Evolutionary conservation across 2,329 filamentous ascomycete species (phyloP).

Genomic region (Fusarium tuaranense): DNA sequence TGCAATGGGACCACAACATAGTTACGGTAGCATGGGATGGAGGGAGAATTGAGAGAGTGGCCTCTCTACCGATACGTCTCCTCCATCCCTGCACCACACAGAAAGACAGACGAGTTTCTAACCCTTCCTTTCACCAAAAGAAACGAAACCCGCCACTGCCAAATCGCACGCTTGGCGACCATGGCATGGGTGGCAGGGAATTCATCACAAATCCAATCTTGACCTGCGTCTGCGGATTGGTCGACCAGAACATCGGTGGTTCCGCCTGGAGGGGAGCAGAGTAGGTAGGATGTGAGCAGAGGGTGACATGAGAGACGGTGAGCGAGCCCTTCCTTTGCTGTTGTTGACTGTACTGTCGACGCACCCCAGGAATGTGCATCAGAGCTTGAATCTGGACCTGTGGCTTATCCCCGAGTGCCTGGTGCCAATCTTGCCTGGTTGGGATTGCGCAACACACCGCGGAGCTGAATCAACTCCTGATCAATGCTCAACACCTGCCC

Average conservation of each 20-base stretch:
- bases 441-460: background rate
- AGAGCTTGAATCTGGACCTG: constrained; percentile 25
- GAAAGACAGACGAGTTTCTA: background rate
- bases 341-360: constrained; percentile 14
- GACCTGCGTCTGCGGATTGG: constrained; percentile 25
- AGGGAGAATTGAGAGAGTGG: background rate
- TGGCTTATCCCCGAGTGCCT: constrained; percentile 23
- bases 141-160: constrained; percentile 30
- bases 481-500: constrained; percentile 12
- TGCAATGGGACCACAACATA: background rate
- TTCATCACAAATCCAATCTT: constrained; percentile 15
- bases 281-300: background rate
- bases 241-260: background rate
- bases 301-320: background rate
- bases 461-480: constrained; percentile 3
- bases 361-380: constrained; percentile 31
- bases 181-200: constrained; percentile 9
- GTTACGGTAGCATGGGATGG: background rate
- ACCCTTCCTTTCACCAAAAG: constrained; percentile 20
- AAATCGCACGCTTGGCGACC: constrained; percentile 7
- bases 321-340: constrained; percentile 1
- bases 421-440: constrained; percentile 14
- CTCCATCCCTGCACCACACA: background rate
- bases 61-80: background rate
- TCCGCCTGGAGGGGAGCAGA: background rate